Evolutionary conservation across 2,329 filamentous ascomycete genomes (phyloP), one percentile per base, ranked within the genome.

Genomic region (Clarireedia sp.): DNA sequence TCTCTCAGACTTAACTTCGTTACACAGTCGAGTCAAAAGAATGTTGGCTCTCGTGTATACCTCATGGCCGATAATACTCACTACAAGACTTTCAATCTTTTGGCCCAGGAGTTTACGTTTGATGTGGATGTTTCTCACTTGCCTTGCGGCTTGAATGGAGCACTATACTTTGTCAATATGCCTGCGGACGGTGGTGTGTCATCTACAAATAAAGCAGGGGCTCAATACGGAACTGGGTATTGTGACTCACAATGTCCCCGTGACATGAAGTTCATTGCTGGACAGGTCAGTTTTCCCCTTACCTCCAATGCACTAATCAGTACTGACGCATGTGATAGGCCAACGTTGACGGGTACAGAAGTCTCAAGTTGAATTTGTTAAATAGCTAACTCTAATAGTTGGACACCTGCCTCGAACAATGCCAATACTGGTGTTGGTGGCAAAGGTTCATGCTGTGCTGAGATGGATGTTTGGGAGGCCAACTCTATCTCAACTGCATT

Each of bases 101-200:
- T 82, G 53, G 82, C 81, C 70, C 78, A 84, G 66, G 85, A 89
- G 70, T 83, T 89, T 71, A 84, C 82, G 54, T 87, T 89, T 59
- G 84, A 87, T 54, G 84, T 87, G 24, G 85, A 89, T 67, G 80
- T 86, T 45, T 86, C 83, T 41, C 77, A 78, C 66, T 73, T 87
- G 19, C 78, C 80, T 57, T 89, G 86, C 65, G 86, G 86, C 58
- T 72, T 89, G 57, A 89, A 89, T 70, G 85, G 85, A 54, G 85
- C 85, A 46, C 72, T 89, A 47, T 88, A 89, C 72, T 75, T 86
- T 43, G 74, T 79, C 16, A 72, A 78, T 64, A 86, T 87, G 82
- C 75, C 79, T 10, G 71, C 74, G 6, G 79, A 84, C 63, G 86
- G 85, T 62, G 84, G 82, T 33, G 59, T 75, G 56, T 65, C 72